A percentile compares a stretch with the other conserved stretches of the same genome.
Conservation (phyloP, 805 yeast genomes). For the Starmerella apicola region DNA sequence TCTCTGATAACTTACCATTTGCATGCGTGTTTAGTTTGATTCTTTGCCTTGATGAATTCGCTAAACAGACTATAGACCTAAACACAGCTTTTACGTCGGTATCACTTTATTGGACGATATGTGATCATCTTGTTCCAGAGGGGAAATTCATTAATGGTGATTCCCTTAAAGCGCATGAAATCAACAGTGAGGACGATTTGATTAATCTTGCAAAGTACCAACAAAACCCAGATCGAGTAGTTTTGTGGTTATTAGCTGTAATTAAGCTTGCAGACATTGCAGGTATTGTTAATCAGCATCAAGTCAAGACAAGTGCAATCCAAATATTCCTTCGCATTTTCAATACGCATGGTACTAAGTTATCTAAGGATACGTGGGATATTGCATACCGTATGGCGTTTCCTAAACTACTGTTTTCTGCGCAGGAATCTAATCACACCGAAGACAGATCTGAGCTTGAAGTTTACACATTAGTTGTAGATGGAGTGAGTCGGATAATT, state of each 20-base stretch:
- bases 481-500: conserved; percentile 55
- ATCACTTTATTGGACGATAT: conserved; percentile 82
- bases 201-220: conserved; percentile 21
- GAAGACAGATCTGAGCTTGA: conserved; percentile 32
- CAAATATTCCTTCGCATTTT: conserved; percentile 78
- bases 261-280: conserved; percentile 51
- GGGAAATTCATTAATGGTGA: conserved; percentile 20
- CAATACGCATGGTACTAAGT: conserved; percentile 51
- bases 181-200: conserved; percentile 16
- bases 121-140: conserved; percentile 46
- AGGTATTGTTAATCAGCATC: conserved; percentile 46
- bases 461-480: conserved; percentile 48
- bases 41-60: conserved; percentile 60
- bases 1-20: conserved; percentile 57
- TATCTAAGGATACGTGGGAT: conserved; percentile 48
- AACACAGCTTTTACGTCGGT: conserved; percentile 86
- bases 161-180: conserved; percentile 2
- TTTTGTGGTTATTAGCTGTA: conserved; percentile 54
- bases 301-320: conserved; percentile 79
- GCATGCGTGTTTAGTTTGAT: conserved; percentile 52
- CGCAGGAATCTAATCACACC: conserved; percentile 11
- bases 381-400: conserved; percentile 55
- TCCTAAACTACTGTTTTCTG: conserved; percentile 26
- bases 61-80: conserved; percentile 57
- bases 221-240: conserved; percentile 23